Conservation (phyloP, 2,329 filamentous ascomycete species). For the Harringtonia aguacate region DNA sequence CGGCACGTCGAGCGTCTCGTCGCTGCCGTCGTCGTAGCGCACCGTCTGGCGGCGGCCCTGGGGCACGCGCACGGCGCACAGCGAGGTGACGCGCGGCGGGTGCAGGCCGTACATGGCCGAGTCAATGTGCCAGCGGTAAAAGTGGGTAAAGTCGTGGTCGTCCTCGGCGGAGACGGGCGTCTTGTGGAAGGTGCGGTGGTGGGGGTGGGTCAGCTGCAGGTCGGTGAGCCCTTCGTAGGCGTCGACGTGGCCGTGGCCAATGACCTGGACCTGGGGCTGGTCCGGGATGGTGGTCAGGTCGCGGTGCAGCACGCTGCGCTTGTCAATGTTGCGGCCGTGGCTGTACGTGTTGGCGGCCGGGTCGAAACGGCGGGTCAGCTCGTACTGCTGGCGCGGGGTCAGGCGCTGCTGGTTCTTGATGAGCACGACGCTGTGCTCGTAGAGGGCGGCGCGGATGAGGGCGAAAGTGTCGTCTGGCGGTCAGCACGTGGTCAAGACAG, state of each 20-base stretch:
- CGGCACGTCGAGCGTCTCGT: constrained; percentile 55
- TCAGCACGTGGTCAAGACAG: too few species aligned
- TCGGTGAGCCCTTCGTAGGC: constrained; percentile 62
- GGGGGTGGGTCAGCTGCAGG: constrained; percentile 60
- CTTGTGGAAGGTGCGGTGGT: constrained; percentile 68
- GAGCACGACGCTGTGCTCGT: constrained; percentile 57
- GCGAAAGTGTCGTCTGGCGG: constrained; percentile 56
- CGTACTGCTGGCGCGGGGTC: constrained; percentile 61
- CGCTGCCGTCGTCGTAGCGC: constrained; percentile 62
- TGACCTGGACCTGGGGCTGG: constrained; percentile 71
- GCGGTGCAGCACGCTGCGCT: constrained; percentile 58
- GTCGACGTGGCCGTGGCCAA: constrained; percentile 61
- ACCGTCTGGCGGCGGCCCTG: constrained; percentile 41
- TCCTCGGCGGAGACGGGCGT: constrained; percentile 44
- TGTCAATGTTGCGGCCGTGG: constrained; percentile 64
- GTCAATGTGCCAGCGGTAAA: constrained; percentile 76
- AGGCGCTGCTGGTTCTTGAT: constrained; percentile 57
- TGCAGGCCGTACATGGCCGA: constrained; percentile 65
- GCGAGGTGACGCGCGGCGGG: constrained; percentile 61
- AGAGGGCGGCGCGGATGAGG: constrained; percentile 55
- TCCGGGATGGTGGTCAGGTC: constrained; percentile 76
- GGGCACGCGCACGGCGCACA: constrained; percentile 65
- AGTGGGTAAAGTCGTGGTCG: constrained; percentile 40
- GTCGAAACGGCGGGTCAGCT: constrained; percentile 65
- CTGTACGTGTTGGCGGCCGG: constrained; percentile 53